These are phyloP conservation scores for Colletotrichum tabaci DNA, from an alignment of 2,329 filamentous ascomycete genomes.

Conservation along the genomic window DNA sequence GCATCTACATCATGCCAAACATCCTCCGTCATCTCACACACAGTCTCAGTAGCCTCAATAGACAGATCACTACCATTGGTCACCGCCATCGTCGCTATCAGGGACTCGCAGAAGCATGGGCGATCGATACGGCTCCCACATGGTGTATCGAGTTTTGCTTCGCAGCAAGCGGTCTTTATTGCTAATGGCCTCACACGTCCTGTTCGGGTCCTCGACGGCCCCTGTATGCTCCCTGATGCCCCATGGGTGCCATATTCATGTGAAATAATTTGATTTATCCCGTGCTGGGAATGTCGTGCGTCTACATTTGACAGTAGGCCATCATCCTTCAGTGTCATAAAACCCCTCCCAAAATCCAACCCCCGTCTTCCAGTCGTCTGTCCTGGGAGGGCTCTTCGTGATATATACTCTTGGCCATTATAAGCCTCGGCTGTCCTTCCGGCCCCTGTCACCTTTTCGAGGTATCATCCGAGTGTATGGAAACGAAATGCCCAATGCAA, in stretches of 20 bases:
- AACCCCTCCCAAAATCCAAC: slow-evolving; percentile 26
- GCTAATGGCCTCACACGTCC: too few species aligned
- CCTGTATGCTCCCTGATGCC: too few species aligned
- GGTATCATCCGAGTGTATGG: slow-evolving; percentile 45
- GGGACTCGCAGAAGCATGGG: too few species aligned
- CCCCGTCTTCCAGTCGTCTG: slow-evolving; percentile 33
- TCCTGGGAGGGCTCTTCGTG: slow-evolving; percentile 38
- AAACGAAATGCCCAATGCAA: slow-evolving; percentile 39
- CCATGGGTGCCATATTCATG: not conserved
- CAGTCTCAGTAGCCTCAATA: too few species aligned
- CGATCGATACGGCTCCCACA: too few species aligned
- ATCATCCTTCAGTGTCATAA: slow-evolving; percentile 41
- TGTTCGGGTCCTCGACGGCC: too few species aligned
- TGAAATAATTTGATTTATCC: slow-evolving; percentile 38
- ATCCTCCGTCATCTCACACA: too few species aligned
- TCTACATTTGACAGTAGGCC: slow-evolving; percentile 39
- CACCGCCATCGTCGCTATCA: too few species aligned
- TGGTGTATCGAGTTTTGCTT: too few species aligned
- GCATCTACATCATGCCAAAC: not conserved
- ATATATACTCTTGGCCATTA: slow-evolving; percentile 42
- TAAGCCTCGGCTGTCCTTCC: slow-evolving; percentile 39
- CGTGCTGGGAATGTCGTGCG: slow-evolving; percentile 37
- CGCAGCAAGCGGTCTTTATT: too few species aligned
- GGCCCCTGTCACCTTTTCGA: slow-evolving; percentile 41
- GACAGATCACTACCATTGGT: too few species aligned